phyloP scores from a whole-genome alignment of 1,139 yeast species.

The Hanseniaspora uvarum region DNA sequence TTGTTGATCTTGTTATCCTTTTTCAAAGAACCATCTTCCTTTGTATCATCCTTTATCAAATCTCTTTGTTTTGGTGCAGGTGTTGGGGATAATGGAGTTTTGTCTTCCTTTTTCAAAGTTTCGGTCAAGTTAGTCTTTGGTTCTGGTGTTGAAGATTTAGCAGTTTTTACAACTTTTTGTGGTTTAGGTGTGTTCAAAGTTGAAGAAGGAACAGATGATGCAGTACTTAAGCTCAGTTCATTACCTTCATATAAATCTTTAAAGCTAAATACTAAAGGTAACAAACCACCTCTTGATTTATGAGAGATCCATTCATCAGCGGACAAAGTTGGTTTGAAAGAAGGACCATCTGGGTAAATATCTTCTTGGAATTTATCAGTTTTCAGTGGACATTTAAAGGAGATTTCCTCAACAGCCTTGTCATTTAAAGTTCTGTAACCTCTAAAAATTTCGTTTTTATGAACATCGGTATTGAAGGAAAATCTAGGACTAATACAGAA shows the following conservation, averaged over 20 bases:
- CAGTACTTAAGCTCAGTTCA: conserved; percentile 36
- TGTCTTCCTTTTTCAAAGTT: conserved; percentile 13
- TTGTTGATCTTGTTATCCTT: conserved; percentile 39
- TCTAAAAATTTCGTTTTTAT: conserved; percentile 73
- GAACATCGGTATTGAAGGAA: conserved; percentile 48
- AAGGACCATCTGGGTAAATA: conserved; percentile 84
- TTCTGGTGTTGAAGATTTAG: conserved; percentile 9
- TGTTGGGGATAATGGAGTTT: conserved; percentile 6
- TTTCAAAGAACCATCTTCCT: conserved; percentile 38
- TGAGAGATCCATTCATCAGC: conserved; percentile 77
- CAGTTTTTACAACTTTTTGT: conserved; percentile 20
- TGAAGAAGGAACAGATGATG: conserved; percentile 25
- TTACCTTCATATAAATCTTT: conserved; percentile 68
- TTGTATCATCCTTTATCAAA: conserved; percentile 14
- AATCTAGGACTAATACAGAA: conserved; percentile 82
- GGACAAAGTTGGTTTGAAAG: conserved; percentile 62
- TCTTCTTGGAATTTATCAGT: conserved; percentile 87
- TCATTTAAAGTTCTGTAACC: conserved; percentile 81
- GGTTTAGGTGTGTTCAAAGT: conserved; percentile 19
- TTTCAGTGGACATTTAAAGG: conserved; percentile 86
- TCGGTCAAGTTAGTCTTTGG: conserved; percentile 17
- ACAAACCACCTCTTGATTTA: conserved; percentile 52
- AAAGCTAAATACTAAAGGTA: conserved; percentile 68
- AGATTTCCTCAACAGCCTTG: conserved; percentile 71
- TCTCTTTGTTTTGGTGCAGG: conserved; percentile 17